Percentiles rank a stretch among this genome's conserved stretches.
phyloP scores from a whole-genome alignment of 1,284 basidiomycete genomes.

The Trametes pubescens region DNA sequence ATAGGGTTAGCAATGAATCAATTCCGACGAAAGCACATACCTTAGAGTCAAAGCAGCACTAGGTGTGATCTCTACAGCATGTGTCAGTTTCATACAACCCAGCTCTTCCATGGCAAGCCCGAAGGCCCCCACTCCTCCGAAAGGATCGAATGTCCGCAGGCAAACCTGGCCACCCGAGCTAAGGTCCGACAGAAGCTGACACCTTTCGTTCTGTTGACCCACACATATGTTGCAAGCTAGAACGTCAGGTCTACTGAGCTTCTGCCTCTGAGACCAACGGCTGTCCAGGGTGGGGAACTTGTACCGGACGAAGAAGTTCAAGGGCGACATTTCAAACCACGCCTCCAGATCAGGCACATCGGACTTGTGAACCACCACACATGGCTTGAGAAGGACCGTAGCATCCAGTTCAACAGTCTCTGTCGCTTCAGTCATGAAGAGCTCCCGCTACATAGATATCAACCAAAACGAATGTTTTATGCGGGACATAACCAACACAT shows the following conservation, averaged over 20 bases:
- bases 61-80: slow-evolving; percentile 73
- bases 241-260: slow-evolving; percentile 47
- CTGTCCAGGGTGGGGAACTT: slow-evolving; percentile 52
- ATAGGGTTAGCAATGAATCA: background rate
- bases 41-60: slow-evolving; percentile 71
- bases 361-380: slow-evolving; percentile 54
- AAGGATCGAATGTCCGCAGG: slow-evolving; percentile 67
- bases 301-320: slow-evolving; percentile 65
- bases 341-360: slow-evolving; percentile 44
- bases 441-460: slow-evolving; percentile 51
- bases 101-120: slow-evolving; percentile 60
- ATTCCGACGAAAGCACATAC: slow-evolving; percentile 43
- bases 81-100: slow-evolving; percentile 61
- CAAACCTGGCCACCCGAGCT: slow-evolving; percentile 38
- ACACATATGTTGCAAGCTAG: slow-evolving; percentile 57
- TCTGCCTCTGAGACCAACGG: slow-evolving; percentile 49
- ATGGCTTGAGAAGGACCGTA: slow-evolving; percentile 52
- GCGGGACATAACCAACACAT: slow-evolving; percentile 22
- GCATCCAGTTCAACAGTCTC: slow-evolving; percentile 47
- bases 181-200: slow-evolving; percentile 39
- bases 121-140: slow-evolving; percentile 73
- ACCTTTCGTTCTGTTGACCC: slow-evolving; percentile 42
- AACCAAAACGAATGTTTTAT: background rate
- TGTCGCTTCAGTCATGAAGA: slow-evolving; percentile 61
- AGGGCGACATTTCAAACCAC: slow-evolving; percentile 61